A percentile compares a stretch with the other conserved stretches of the same genome.
Conservation (phyloP, 2,329 filamentous ascomycete genomes). For the Davidsoniella neocaledoniae region DNA sequence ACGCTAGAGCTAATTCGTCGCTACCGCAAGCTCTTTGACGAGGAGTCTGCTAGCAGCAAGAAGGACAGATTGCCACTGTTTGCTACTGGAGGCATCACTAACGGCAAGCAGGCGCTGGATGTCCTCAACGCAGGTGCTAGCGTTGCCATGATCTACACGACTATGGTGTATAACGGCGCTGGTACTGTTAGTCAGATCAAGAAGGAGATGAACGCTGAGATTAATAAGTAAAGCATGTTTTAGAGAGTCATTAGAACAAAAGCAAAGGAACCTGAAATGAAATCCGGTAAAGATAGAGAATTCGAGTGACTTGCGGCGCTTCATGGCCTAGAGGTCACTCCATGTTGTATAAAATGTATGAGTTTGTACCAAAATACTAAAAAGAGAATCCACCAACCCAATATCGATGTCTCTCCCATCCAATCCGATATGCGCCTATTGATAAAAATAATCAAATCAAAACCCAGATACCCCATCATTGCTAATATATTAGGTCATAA, state of each 20-base stretch:
- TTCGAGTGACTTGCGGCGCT: too few relatives aligned
- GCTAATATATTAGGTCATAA: too few relatives aligned
- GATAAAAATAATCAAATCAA: not conserved
- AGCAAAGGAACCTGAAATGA: not conserved
- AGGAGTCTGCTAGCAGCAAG: slow-evolving; percentile 19
- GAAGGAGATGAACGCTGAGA: slow-evolving; percentile 36
- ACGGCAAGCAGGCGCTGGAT: slow-evolving; percentile 65
- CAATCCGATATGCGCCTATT: too few relatives aligned
- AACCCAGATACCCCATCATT: not conserved
- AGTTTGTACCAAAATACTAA: not conserved
- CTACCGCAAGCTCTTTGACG: slow-evolving; percentile 56
- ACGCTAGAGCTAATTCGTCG: slow-evolving; percentile 63
- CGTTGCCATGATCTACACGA: slow-evolving; percentile 84
- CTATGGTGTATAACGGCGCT: slow-evolving; percentile 44
- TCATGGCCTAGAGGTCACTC: not conserved
- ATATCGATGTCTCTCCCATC: too few relatives aligned
- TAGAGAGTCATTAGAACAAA: not conserved
- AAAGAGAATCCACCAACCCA: not conserved
- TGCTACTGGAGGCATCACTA: slow-evolving; percentile 83
- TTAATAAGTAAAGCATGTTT: slow-evolving; percentile 16
- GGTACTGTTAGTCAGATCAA: slow-evolving; percentile 51
- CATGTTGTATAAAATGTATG: slow-evolving; percentile 3
- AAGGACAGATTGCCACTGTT: slow-evolving; percentile 63
- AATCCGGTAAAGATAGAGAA: too few relatives aligned
- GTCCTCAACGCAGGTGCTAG: slow-evolving; percentile 79